A percentile compares a stretch with the other conserved stretches of the same genome.
Conservation (phyloP, 495 filamentous ascomycete genomes). For the Trichoderma virens region DNA sequence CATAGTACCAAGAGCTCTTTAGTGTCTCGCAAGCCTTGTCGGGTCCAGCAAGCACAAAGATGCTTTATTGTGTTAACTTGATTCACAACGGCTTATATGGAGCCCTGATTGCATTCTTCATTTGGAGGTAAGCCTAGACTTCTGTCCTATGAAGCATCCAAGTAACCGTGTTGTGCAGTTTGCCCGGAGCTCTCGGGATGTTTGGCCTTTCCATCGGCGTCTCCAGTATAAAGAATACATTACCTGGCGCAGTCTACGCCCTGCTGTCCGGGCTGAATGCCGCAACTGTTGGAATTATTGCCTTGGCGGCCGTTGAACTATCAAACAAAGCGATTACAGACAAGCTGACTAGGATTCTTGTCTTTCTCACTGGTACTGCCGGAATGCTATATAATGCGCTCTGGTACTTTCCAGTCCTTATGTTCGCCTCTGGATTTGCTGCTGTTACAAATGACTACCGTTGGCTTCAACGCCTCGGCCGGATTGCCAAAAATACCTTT, state of each 20-base stretch:
- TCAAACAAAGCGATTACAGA: constrained; percentile 71
- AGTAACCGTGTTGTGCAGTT: constrained; percentile 27
- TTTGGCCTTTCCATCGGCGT: constrained; percentile 64
- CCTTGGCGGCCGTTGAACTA: constrained; percentile 67
- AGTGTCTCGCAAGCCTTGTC: constrained; percentile 69
- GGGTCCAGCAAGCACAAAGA: constrained; percentile 73
- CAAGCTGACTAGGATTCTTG: constrained; percentile 55
- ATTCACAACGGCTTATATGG: constrained; percentile 56
- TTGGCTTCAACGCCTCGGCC: constrained; percentile 31
- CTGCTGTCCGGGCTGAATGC: constrained; percentile 73
- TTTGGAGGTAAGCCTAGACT: constrained; percentile 53
- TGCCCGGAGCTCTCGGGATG: constrained; percentile 74
- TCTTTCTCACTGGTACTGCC: constrained; percentile 60
- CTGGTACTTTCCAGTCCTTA: constrained; percentile 77
- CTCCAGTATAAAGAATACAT: constrained; percentile 46
- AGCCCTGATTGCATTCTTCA: constrained; percentile 55
- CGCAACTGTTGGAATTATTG: constrained; percentile 72
- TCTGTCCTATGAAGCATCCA: background rate
- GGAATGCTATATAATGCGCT: constrained; percentile 70
- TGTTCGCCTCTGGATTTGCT: constrained; percentile 48
- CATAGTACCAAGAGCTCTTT: constrained; percentile 76
- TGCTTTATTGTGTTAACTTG: constrained; percentile 66
- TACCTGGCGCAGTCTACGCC: constrained; percentile 63
- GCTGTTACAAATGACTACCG: constrained; percentile 57
- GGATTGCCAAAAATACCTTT: background rate